Percentiles rank a stretch among this genome's conserved stretches.
phyloP scores from a whole-genome alignment of 768 basidiomycete genomes.

The Lactarius pseudohatsudake region DNA sequence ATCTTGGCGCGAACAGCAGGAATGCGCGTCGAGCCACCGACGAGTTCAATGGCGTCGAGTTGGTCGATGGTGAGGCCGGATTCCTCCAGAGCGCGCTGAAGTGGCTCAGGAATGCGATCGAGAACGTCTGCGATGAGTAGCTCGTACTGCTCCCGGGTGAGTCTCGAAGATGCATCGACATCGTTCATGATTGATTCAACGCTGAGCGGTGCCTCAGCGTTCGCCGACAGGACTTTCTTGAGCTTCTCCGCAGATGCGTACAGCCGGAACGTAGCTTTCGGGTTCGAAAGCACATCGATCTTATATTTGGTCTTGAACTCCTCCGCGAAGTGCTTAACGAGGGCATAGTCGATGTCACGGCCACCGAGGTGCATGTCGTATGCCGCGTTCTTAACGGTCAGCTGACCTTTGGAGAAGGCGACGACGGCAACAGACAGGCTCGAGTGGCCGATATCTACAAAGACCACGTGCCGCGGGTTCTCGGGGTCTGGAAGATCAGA shows the following conservation, averaged over 20 bases:
- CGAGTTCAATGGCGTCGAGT: constrained; percentile 87
- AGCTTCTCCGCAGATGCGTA: constrained; percentile 85
- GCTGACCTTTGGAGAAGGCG: constrained; percentile 92
- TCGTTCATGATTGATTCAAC: constrained; percentile 98
- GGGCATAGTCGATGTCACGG: constrained; percentile 91
- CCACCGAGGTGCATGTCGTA: constrained; percentile 95
- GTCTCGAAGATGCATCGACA: constrained; percentile 84
- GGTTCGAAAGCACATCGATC: constrained; percentile 88
- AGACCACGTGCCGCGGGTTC: constrained; percentile 81
- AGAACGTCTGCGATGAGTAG: constrained; percentile 72
- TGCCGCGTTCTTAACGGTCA: constrained; percentile 82
- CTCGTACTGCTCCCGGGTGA: constrained; percentile 84
- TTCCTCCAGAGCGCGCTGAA: constrained; percentile 76
- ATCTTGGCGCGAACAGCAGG: constrained; percentile 90
- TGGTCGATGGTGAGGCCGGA: constrained; percentile 81
- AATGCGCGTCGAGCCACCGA: constrained; percentile 91
- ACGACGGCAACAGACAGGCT: constrained; percentile 84
- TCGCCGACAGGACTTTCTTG: constrained; percentile 96
- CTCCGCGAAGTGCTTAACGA: constrained; percentile 82
- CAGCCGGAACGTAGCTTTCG: constrained; percentile 93
- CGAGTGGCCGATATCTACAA: constrained; percentile 95
- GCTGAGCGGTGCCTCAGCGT: constrained; percentile 81
- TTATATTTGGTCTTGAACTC: constrained; percentile 98
- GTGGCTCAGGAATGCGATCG: constrained; percentile 69
- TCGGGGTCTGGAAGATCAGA: constrained; percentile 89